A percentile compares a stretch with the other conserved stretches of the same genome.
Evolutionary conservation across 805 yeast species (phyloP).

Genomic region (Jamesozyma lodderae): DNA sequence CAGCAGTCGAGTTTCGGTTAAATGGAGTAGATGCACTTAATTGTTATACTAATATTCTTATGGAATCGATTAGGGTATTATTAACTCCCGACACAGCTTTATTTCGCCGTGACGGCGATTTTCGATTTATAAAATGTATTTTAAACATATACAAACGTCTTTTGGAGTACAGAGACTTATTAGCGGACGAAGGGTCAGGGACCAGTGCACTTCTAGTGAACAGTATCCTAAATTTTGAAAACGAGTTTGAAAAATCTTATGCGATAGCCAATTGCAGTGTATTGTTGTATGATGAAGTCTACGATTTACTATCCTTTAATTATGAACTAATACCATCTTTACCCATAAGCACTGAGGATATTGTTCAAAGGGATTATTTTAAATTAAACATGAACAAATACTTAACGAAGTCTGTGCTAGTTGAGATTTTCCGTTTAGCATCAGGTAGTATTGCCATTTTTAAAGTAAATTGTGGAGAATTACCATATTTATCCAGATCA

Average conservation of each 20-base stretch:
- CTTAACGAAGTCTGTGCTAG: constrained; percentile 8
- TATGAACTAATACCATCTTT: constrained; percentile 15
- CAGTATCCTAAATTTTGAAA: constrained; percentile 6
- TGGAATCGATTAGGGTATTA: constrained; percentile 10
- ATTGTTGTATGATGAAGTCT: constrained; percentile 17
- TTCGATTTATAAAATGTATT: constrained; percentile 7
- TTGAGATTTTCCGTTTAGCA: constrained; percentile 17
- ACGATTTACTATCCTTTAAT: constrained; percentile 17
- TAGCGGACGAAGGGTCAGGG: neutral
- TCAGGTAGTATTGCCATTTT: constrained; percentile 21
- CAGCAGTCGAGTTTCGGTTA: neutral
- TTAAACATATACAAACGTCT: constrained; percentile 7
- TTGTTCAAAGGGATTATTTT: constrained; percentile 17
- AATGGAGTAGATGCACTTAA: neutral
- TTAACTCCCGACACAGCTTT: constrained; percentile 8
- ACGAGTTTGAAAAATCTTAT: constrained; percentile 9
- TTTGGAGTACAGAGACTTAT: constrained; percentile 5
- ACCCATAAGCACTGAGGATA: constrained; percentile 8
- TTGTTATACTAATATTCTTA: constrained; percentile 4
- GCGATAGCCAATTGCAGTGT: constrained; percentile 6
- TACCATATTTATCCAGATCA: constrained; percentile 6
- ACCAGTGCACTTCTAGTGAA: too few species aligned
- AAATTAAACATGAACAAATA: constrained; percentile 13
- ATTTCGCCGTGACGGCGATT: constrained; percentile 6
- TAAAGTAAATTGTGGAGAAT: constrained; percentile 14